A percentile compares a stretch with the other conserved stretches of the same genome.
These are phyloP conservation scores for Plectosphaerella cucumerina DNA, from an alignment of 2,329 filamentous ascomycete genomes.

Conservation along the genomic window DNA sequence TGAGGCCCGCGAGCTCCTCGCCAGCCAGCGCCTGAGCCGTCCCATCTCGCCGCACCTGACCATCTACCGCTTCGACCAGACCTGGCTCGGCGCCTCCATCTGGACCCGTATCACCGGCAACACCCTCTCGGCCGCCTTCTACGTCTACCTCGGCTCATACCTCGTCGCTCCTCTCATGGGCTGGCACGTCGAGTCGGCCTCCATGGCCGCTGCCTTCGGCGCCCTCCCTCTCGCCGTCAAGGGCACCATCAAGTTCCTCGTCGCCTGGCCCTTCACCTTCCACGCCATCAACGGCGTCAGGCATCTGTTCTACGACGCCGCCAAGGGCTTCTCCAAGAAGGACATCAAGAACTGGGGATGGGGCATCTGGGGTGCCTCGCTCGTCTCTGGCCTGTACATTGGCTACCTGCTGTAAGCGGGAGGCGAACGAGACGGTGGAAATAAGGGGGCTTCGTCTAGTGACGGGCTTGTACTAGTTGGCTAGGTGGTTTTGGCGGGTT, in stretches of 20 bases:
- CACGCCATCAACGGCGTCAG: conserved; percentile 53
- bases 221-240: conserved; percentile 56
- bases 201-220: conserved; percentile 57
- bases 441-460: not conserved
- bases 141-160: conserved; percentile 78
- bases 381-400: conserved; percentile 38
- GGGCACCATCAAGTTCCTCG: conserved; percentile 49
- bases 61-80: conserved; percentile 85
- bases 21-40: conserved; percentile 73
- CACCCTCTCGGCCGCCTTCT: conserved; percentile 67
- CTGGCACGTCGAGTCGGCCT: conserved; percentile 55
- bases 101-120: conserved; percentile 83
- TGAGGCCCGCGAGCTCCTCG: conserved; percentile 64
- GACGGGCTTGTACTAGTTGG: too few relatives aligned
- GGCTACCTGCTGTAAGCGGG: conserved; percentile 42
- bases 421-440: not conserved
- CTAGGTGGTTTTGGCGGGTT: too few relatives aligned
- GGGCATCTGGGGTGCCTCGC: conserved; percentile 41
- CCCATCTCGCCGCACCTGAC: conserved; percentile 80
- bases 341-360: conserved; percentile 42
- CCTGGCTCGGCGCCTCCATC: conserved; percentile 69
- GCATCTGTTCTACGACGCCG: conserved; percentile 50
- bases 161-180: conserved; percentile 72
- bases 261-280: conserved; percentile 57
- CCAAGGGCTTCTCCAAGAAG: conserved; percentile 44